These are phyloP conservation scores for Reutealis trisperma DNA, from an alignment of 345 rosid species.

Conservation along the genomic window DNA sequence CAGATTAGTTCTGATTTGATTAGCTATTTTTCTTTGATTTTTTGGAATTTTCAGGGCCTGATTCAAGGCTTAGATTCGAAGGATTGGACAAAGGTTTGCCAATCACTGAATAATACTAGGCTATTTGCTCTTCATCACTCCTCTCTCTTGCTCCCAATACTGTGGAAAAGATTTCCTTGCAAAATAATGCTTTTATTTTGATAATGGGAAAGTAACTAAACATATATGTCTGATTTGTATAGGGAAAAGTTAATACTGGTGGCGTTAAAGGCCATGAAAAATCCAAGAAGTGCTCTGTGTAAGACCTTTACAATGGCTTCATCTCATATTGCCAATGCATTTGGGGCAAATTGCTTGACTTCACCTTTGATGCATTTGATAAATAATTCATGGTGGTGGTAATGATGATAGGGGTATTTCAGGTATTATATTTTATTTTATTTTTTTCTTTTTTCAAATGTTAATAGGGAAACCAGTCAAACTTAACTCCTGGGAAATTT, in stretches of 20 bases:
- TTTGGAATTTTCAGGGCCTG: constrained; percentile 40
- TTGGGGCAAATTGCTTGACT: constrained; percentile 56
- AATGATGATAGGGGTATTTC: too few relatives aligned
- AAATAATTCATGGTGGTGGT: too few relatives aligned
- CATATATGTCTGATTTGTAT: constrained; percentile 1
- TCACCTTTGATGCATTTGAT: constrained; percentile 55
- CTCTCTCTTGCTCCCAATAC: constrained; percentile 53
- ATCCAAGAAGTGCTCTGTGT: constrained; percentile 90
- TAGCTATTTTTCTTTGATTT: background rate
- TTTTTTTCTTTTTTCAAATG: too few relatives aligned
- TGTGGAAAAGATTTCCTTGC: constrained; percentile 41
- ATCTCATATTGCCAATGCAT: constrained; percentile 68
- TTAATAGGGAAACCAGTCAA: too few relatives aligned
- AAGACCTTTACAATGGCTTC: constrained; percentile 92
- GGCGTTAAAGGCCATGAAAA: constrained; percentile 81
- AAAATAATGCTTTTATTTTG: background rate
- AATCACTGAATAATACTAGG: constrained; percentile 60
- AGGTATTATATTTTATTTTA: too few relatives aligned
- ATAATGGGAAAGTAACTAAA: background rate
- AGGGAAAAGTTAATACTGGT: constrained; percentile 76
- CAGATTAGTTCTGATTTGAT: background rate
- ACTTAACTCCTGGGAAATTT: too few relatives aligned
- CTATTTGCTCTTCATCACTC: constrained; percentile 68
- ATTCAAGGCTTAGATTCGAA: constrained; percentile 70
- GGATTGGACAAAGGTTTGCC: constrained; percentile 62